These are phyloP conservation scores for Cucumis hystrix DNA, from an alignment of 306 rosid genomes.

Conservation along the genomic window DNA sequence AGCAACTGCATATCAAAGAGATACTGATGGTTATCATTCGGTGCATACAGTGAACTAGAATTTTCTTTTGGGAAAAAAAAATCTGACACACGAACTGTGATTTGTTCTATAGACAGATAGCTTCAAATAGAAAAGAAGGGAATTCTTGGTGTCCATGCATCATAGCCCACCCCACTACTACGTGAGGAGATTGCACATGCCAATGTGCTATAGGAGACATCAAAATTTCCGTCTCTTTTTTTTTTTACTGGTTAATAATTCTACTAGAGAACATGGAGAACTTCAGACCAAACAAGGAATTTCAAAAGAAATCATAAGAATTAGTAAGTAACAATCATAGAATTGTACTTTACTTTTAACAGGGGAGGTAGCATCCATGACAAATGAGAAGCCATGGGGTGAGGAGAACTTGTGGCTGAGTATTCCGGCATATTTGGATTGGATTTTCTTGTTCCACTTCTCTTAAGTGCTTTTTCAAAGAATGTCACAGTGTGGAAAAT, in stretches of 20 bases:
- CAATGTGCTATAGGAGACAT: not conserved
- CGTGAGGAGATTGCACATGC: not conserved
- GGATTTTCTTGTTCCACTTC: constrained; percentile 78
- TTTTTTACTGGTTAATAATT: not conserved
- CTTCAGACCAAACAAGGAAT: not conserved
- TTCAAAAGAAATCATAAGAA: not conserved
- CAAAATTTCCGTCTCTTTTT: not conserved
- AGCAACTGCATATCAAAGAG: constrained; percentile 57
- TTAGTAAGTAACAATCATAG: not conserved
- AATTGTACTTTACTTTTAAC: constrained; percentile 39
- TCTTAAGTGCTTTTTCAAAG: constrained; percentile 96
- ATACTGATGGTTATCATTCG: not conserved
- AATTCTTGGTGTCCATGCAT: not conserved
- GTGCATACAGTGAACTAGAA: not conserved
- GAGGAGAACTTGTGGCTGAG: constrained; percentile 37
- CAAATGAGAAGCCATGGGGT: constrained; percentile 85
- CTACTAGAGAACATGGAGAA: not conserved
- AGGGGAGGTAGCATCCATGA: constrained; percentile 97
- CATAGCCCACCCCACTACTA: not conserved
- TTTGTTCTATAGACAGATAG: not conserved
- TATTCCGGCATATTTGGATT: constrained; percentile 38
- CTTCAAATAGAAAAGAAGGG: not conserved
- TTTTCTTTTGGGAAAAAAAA: not conserved
- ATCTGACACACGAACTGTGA: not conserved
- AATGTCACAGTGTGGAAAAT: constrained; percentile 76